These are phyloP conservation scores for Fragilariopsis cylindrus DNA, from an alignment of 108 stramenopile genomes.

Conservation along the genomic window DNA sequence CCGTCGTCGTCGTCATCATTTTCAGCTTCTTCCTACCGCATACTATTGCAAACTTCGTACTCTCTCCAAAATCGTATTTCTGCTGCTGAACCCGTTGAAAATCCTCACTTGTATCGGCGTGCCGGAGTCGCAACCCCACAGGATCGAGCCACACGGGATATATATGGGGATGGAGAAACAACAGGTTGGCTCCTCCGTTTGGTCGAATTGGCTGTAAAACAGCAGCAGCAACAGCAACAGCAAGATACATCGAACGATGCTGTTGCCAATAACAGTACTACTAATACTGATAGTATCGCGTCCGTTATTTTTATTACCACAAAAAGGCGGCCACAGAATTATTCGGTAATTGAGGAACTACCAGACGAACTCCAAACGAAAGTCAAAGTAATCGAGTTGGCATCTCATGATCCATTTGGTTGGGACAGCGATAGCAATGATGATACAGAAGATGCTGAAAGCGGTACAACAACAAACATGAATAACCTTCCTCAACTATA, in stretches of 20 bases:
- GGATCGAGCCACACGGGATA: constrained; percentile 33
- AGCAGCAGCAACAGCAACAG: not conserved
- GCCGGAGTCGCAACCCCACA: constrained; percentile 43
- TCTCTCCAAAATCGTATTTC: constrained; percentile 12
- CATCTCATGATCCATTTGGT: constrained; percentile 35
- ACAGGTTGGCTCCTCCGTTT: constrained; percentile 25
- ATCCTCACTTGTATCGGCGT: constrained; percentile 32
- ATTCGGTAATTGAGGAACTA: not conserved
- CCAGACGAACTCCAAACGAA: not conserved
- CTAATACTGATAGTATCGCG: not conserved
- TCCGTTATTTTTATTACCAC: not conserved
- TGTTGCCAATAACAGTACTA: not conserved
- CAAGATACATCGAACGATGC: not conserved
- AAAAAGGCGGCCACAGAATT: not conserved
- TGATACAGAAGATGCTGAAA: not conserved
- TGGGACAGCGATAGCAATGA: constrained; percentile 29
- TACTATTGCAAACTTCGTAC: constrained; percentile 32
- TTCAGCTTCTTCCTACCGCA: constrained; percentile 22
- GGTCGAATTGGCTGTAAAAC: constrained; percentile 22
- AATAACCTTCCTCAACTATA: constrained; percentile 2
- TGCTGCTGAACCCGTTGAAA: constrained; percentile 31
- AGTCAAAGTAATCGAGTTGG: constrained; percentile 7
- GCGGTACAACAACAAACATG: not conserved
- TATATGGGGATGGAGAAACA: constrained; percentile 19
- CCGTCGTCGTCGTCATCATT: not conserved